Base-by-base conservation (phyloP, 2,329 filamentous ascomycete genomes). In the Lasiodiplodia hormozganensis region DNA sequence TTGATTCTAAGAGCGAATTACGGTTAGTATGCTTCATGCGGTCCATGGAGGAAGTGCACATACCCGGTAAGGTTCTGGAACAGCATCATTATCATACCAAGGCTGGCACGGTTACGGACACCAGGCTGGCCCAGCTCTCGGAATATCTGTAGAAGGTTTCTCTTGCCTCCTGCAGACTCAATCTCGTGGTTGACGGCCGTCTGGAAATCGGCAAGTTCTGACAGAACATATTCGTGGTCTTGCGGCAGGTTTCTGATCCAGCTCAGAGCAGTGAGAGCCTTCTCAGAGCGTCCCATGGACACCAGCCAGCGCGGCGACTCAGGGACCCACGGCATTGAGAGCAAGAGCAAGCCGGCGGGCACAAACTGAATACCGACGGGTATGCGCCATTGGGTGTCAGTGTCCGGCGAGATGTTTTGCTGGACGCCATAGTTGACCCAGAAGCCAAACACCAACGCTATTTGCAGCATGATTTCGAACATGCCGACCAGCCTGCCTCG, bases 11-110 rank as follows among this genome's bases (percentile, higher is more conserved):
- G 11, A n/a, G 18, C 25, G 16, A 14, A 2, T 0, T 1, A 3
- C 8, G 5, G 62, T 65, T 16, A 65, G 62, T 8, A 14, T 14
- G 10, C 16, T 16, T n/a, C 3, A 8, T 12, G 2, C 4, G 23
- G 14, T 36, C 10, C 2, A 5, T 21, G 14, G 28, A n/a, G 25
- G 14, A n/a, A 5, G 6, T 62, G 2, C 1, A 38, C 62, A 54
- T 28, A 54, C 21, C 89, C 89, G 0, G 90, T 92, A 86, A 92
- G 90, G 76, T 92, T 90, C 77, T 93, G 90, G 76, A 88, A 92
- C 47, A 91, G 81, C 89, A 85, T 87, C 49, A 84, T 79, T 18
- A 76, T 89, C 83, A 92, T 86, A 31, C 87, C 89, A 67, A 92
- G 85, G 62, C 90, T 77, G 2, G 86, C 87, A 58, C 90, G 85